These are phyloP conservation scores for Kodamaea laetipori DNA, from an alignment of 805 yeast genomes.

Conservation along the genomic window DNA sequence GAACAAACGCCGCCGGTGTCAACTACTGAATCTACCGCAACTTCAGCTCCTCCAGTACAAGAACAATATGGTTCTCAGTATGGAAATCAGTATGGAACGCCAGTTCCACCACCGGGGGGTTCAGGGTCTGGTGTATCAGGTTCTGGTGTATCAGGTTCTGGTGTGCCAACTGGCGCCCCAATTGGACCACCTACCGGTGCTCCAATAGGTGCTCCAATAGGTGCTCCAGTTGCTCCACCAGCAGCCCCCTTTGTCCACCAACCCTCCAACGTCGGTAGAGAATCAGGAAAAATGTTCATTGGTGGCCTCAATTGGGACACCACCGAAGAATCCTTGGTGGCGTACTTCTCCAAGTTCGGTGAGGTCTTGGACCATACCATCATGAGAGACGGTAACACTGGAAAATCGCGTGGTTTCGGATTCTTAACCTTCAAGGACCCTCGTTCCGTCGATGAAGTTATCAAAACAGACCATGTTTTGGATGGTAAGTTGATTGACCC, in stretches of 20 bases:
- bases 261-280: constrained; percentile 45
- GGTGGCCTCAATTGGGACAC: constrained; percentile 99
- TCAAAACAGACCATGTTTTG: constrained; percentile 80
- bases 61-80: constrained; percentile 3
- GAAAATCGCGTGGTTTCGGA: constrained; percentile 93
- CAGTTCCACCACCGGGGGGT: constrained; percentile 17
- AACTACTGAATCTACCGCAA: constrained; percentile 1
- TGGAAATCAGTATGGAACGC: constrained; percentile 10
- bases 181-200: too few species aligned
- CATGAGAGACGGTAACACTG: constrained; percentile 86
- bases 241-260: constrained; percentile 20
- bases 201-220: too few species aligned
- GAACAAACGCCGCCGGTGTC: constrained; percentile 1
- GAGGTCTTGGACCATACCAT: constrained; percentile 85
- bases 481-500: constrained; percentile 98
- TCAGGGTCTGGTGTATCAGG: constrained; percentile 4
- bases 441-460: constrained; percentile 81
- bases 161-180: too few species aligned
- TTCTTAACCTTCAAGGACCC: constrained; percentile 84
- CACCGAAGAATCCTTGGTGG: constrained; percentile 79
- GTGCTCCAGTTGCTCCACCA: constrained; percentile 17
- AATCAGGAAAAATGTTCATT: constrained; percentile 88
- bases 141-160: too few species aligned
- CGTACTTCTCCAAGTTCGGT: constrained; percentile 86
- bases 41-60: constrained; percentile 3